phyloP scores from a whole-genome alignment of 1,284 basidiomycete genomes.

The Marasmius tenuissimus region DNA sequence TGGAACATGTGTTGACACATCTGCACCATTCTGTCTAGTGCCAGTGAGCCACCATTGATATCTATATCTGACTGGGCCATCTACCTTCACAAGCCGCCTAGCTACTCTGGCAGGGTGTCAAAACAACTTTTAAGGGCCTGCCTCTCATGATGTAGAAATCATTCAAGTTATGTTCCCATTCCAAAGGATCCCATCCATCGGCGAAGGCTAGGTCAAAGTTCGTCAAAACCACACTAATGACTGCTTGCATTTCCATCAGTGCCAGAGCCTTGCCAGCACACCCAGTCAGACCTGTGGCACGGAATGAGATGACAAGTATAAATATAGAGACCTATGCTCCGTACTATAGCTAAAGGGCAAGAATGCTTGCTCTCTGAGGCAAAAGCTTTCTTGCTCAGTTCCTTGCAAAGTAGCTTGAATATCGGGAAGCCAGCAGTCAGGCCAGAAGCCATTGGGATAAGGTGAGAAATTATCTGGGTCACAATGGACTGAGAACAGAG shows the following conservation, averaged over 20 bases:
- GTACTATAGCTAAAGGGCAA: background rate
- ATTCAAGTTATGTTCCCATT: conserved; percentile 29
- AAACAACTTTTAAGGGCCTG: conserved; percentile 4
- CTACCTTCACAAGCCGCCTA: too few relatives aligned
- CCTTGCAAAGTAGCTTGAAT: background rate
- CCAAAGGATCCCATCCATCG: conserved; percentile 24
- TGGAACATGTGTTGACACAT: too few relatives aligned
- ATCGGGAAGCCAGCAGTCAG: background rate
- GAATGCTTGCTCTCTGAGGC: background rate
- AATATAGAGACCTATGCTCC: background rate
- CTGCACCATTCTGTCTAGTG: too few relatives aligned
- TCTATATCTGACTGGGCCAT: too few relatives aligned
- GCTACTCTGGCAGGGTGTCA: background rate
- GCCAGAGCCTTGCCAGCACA: conserved; percentile 42
- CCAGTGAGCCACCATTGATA: too few relatives aligned
- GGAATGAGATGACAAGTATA: background rate
- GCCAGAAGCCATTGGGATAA: background rate
- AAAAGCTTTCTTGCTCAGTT: background rate
- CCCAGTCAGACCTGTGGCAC: conserved; percentile 28
- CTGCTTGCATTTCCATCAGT: conserved; percentile 37
- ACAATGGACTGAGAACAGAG: background rate
- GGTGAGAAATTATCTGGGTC: background rate
- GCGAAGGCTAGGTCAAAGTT: conserved; percentile 31
- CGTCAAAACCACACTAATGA: conserved; percentile 30
- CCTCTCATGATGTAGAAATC: conserved; percentile 27